Evolutionary conservation across 2,329 filamentous ascomycete genomes (phyloP).

Genomic region (Parastagonospora avenae): DNA sequence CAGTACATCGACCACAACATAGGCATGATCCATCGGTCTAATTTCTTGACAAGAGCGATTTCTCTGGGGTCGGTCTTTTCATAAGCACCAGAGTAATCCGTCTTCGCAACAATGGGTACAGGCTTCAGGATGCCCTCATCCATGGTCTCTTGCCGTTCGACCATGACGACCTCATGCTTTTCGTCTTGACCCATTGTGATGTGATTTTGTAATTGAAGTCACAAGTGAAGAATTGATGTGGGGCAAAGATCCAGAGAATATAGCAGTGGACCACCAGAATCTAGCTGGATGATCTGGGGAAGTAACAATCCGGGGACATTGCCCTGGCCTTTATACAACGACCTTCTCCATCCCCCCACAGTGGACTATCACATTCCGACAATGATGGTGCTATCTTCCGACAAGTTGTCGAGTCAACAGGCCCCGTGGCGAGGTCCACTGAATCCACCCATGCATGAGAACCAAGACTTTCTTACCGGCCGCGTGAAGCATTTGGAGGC

Average conservation of each 20-base stretch:
- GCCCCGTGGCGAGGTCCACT: background rate
- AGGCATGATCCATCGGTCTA: conserved; percentile 37
- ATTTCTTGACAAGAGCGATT: conserved; percentile 40
- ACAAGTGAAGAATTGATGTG: background rate
- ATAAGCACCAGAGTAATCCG: conserved; percentile 42
- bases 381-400: conserved; percentile 14
- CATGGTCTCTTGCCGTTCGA: conserved; percentile 32
- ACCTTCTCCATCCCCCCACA: background rate
- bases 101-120: conserved; percentile 28
- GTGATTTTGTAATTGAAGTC: background rate
- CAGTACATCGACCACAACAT: conserved; percentile 33
- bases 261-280: conserved; percentile 20
- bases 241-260: conserved; percentile 12
- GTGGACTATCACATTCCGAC: conserved; percentile 4
- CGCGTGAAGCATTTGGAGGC: conserved; percentile 19
- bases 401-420: conserved; percentile 7
- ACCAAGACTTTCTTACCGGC: conserved; percentile 32
- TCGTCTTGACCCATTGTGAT: conserved; percentile 24
- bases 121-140: conserved; percentile 29
- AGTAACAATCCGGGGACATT: conserved; percentile 23
- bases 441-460: conserved; percentile 17
- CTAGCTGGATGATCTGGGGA: conserved; percentile 32
- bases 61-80: conserved; percentile 43
- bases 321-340: conserved; percentile 26
- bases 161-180: conserved; percentile 32